Evolutionary conservation across 192 early-diverging fungal species (phyloP).

Genomic region (Rhizophagus sp.): DNA sequence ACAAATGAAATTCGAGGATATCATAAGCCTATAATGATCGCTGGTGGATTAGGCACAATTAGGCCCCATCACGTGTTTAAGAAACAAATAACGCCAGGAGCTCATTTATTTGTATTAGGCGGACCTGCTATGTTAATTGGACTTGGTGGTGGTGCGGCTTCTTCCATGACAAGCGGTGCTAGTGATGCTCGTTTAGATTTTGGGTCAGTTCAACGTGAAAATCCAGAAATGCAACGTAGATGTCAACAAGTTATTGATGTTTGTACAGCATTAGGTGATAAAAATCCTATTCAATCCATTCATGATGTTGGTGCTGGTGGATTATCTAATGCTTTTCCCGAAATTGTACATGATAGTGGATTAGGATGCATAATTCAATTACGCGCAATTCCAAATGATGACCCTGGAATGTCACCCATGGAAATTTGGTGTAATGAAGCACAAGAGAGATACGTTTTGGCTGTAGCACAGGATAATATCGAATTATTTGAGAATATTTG

Average conservation of each 20-base stretch:
- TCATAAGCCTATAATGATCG: slow-evolving; percentile 99
- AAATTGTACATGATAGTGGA: slow-evolving; percentile 94
- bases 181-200: slow-evolving; percentile 91
- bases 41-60: slow-evolving; percentile 94
- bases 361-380: slow-evolving; percentile 92
- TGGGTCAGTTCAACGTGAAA: slow-evolving; percentile 98
- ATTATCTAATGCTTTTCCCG: slow-evolving; percentile 95
- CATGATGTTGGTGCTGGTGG: slow-evolving; percentile 99
- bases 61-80: slow-evolving; percentile 90
- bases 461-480: slow-evolving; percentile 71
- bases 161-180: slow-evolving; percentile 88
- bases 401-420: slow-evolving; percentile 97
- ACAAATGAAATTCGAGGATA: slow-evolving; percentile 84
- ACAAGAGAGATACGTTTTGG: slow-evolving; percentile 99
- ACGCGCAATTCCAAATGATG: slow-evolving; percentile 88
- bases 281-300: slow-evolving; percentile 88
- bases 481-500: slow-evolving; percentile 74
- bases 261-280: slow-evolving; percentile 81
- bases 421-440: slow-evolving; percentile 99
- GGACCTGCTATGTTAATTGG: slow-evolving; percentile 99
- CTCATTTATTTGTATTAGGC: slow-evolving; percentile 86
- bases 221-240: slow-evolving; percentile 98
- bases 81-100: slow-evolving; percentile 78
- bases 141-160: slow-evolving; percentile 97
- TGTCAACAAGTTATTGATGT: slow-evolving; percentile 96